These are phyloP conservation scores for Elasticomyces elasticus DNA, from an alignment of 495 filamentous ascomycete species.

Conservation along the genomic window DNA sequence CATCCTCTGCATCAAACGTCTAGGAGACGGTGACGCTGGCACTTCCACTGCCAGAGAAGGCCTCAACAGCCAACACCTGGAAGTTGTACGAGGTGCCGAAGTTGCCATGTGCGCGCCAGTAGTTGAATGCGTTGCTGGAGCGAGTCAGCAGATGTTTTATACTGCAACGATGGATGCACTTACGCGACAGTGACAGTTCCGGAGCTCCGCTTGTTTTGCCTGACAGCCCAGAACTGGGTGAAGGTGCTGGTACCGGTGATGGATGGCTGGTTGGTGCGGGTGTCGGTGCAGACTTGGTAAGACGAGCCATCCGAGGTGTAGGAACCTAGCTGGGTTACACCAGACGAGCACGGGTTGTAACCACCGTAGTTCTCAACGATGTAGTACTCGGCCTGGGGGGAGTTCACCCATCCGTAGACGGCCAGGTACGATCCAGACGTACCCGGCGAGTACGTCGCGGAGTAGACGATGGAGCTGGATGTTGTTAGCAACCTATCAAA, in stretches of 20 bases:
- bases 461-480: slow-evolving; percentile 32
- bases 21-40: slow-evolving; percentile 8
- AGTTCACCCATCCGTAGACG: slow-evolving; percentile 18
- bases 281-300: slow-evolving; percentile 18
- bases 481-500: neutral
- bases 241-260: slow-evolving; percentile 19
- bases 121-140: slow-evolving; percentile 41
- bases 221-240: slow-evolving; percentile 14
- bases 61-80: slow-evolving; percentile 17
- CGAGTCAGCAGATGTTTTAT: too few relatives aligned
- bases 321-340: slow-evolving; percentile 36
- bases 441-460: slow-evolving; percentile 40
- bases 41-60: slow-evolving; percentile 10
- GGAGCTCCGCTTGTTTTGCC: slow-evolving; percentile 12
- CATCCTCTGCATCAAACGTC: neutral
- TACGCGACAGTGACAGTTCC: slow-evolving; percentile 23
- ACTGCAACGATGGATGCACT: too few relatives aligned
- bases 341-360: slow-evolving; percentile 39
- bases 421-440: slow-evolving; percentile 42
- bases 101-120: slow-evolving; percentile 15
- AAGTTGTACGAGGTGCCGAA: slow-evolving; percentile 27
- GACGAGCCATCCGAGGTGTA: slow-evolving; percentile 9
- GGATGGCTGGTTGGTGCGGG: slow-evolving; percentile 17
- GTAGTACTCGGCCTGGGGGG: slow-evolving; percentile 19
- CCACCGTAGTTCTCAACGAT: slow-evolving; percentile 13